Conservation (phyloP, 2,329 filamentous ascomycete genomes). For the Alternaria sp. region DNA sequence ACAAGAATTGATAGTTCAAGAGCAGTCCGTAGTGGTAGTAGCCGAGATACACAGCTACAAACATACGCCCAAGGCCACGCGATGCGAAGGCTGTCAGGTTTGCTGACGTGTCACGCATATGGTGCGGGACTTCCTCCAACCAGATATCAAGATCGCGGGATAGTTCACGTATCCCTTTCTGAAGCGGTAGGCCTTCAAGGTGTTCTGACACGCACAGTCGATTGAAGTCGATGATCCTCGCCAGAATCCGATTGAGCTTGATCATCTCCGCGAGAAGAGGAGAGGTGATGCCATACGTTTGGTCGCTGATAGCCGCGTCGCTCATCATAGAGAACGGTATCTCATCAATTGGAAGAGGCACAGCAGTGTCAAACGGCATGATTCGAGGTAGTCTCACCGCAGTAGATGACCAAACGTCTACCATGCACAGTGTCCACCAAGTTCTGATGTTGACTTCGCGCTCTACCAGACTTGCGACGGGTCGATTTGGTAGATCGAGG, state of each 20-base stretch:
- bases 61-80: slow-evolving; percentile 30
- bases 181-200: slow-evolving; percentile 21
- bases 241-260: slow-evolving; percentile 29
- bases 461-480: slow-evolving; percentile 26
- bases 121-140: slow-evolving; percentile 27
- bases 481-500: slow-evolving; percentile 28
- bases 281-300: slow-evolving; percentile 16
- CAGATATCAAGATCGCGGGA: slow-evolving; percentile 27
- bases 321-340: slow-evolving; percentile 29
- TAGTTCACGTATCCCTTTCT: slow-evolving; percentile 23
- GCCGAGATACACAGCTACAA: slow-evolving; percentile 30
- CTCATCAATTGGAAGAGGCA: slow-evolving; percentile 31
- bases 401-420: slow-evolving; percentile 34
- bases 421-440: slow-evolving; percentile 36
- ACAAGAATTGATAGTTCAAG: slow-evolving; percentile 32
- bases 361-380: slow-evolving; percentile 27
- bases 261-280: slow-evolving; percentile 36
- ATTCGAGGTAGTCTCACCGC: slow-evolving; percentile 29
- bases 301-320: slow-evolving; percentile 12
- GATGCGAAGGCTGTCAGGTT: slow-evolving; percentile 31
- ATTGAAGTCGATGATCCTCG: slow-evolving; percentile 33
- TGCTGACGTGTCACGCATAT: slow-evolving; percentile 32
- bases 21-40: slow-evolving; percentile 35
- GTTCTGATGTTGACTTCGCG: slow-evolving; percentile 33
- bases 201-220: slow-evolving; percentile 29